phyloP scores from a whole-genome alignment of 2,329 filamentous ascomycete species.

The Apiospora malaysiana region DNA sequence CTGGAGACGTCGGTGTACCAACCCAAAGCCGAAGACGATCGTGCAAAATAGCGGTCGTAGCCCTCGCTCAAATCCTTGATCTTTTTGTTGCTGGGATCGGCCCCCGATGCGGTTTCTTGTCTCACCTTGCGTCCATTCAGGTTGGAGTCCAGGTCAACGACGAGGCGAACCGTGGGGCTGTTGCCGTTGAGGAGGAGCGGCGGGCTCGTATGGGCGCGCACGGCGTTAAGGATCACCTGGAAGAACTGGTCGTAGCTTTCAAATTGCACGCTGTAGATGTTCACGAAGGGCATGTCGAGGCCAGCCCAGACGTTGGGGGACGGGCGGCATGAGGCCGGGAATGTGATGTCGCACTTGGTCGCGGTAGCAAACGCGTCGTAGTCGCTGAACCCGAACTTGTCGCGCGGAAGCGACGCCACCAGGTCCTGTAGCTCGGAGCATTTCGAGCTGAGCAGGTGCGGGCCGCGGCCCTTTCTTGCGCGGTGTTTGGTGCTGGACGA shows the following conservation, averaged over 20 bases:
- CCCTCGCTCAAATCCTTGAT: neutral
- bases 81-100: no score
- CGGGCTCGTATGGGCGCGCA: neutral
- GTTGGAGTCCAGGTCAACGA: neutral
- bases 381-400: neutral
- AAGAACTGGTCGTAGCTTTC: neutral
- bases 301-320: no score
- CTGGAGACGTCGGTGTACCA: neutral
- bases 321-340: neutral
- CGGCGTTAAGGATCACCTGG: neutral
- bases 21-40: neutral
- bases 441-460: accelerated
- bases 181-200: neutral
- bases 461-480: neutral
- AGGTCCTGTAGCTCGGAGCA: neutral
- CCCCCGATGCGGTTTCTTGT: neutral
- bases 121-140: neutral
- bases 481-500: neutral
- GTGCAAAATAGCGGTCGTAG: neutral
- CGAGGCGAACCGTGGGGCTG: neutral
- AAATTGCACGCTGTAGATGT: neutral
- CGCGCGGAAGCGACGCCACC: neutral
- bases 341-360: neutral
- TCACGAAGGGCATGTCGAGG: no score
- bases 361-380: neutral